Base-by-base conservation (phyloP, 257 asterid species). In the Mentha longifolia region DNA sequence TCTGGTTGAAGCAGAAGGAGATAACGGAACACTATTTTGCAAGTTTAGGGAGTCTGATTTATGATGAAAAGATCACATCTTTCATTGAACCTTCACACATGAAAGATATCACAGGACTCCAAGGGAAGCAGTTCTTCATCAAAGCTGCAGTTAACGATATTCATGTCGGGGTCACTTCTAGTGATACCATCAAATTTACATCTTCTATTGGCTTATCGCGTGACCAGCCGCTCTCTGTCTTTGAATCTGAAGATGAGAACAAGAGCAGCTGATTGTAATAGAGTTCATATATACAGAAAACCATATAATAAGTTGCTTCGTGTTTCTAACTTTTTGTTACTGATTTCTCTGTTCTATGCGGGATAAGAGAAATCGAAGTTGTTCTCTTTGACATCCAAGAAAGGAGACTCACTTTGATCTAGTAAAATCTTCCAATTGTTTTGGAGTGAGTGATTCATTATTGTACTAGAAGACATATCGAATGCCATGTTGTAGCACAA, bases 1-100 rank as follows among this genome's bases (percentile, higher is more conserved):
- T 67, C 35, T 67, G 72, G 72, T 51, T 67, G 72, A 67, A 20
- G 72, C 61, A 67, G 72, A 50, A 67, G 61, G 49, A 33, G 72
- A 30, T 17, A 12, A 67, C 61, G 17, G 35, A 50, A 17, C 72
- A 67, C 61, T 16, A 33, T n/a, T 67, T 67, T 60, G 17, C 17
- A 2, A 16, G 20, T 33, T 16, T 67, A 16, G 72, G 72, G 72
- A 67, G 49, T 11, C 2, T 67, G 60, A 5, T 49, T 10, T 67
- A 67, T 17, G 60, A 67, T 4, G 19, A 22, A 12, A 43, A 67
- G 20, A 67, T 67, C 50, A 67, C 72, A 5, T 49, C 72, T 31
- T 50, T 37, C 35, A 67, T 67, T 3, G 61, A 67, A 17, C 61
- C 19, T 3, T 31, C 43, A 16, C 61, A 33, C 61, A 30, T 67